Evolutionary conservation across 2,329 filamentous ascomycete species (phyloP).

Genomic region (Stachybotrys chartarum): DNA sequence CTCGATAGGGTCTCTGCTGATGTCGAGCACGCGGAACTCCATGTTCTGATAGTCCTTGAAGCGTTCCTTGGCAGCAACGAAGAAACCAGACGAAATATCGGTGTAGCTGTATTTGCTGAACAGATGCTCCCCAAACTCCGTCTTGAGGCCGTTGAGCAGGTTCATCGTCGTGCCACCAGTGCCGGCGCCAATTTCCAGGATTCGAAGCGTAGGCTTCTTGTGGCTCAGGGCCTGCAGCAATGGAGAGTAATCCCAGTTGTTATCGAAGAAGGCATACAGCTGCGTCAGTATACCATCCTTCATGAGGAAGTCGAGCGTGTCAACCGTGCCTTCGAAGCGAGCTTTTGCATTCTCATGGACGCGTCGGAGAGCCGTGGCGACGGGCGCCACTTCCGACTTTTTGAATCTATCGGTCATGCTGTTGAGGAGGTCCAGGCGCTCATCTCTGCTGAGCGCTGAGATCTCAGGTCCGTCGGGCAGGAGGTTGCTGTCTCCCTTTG

Average conservation of each 20-base stretch:
- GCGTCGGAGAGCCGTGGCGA: not conserved
- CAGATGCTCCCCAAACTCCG: not conserved
- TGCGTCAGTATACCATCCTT: not conserved
- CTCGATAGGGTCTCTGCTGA: not conserved
- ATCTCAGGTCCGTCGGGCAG: not conserved
- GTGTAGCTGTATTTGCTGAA: slow-evolving; percentile 24
- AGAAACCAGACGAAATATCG: slow-evolving; percentile 25
- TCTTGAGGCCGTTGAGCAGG: not conserved
- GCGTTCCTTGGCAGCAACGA: slow-evolving; percentile 12
- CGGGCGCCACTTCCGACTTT: too few species aligned
- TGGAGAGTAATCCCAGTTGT: too few species aligned
- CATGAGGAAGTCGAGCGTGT: not conserved
- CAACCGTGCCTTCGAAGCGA: not conserved
- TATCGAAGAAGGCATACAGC: not conserved
- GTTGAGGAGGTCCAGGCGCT: too few species aligned
- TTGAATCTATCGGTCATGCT: too few species aligned
- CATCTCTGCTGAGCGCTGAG: too few species aligned
- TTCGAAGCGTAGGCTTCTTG: not conserved
- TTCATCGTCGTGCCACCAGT: not conserved
- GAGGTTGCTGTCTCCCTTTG: too few species aligned
- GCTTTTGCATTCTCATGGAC: not conserved
- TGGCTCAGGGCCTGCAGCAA: not conserved
- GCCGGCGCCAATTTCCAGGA: slow-evolving; percentile 1
- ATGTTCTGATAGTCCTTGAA: slow-evolving; percentile 5
- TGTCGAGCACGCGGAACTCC: not conserved